Percentiles rank a stretch among this genome's conserved stretches.
Evolutionary conservation across 2,329 filamentous ascomycete genomes (phyloP).

Genomic region (Sporothrix pallida): DNA sequence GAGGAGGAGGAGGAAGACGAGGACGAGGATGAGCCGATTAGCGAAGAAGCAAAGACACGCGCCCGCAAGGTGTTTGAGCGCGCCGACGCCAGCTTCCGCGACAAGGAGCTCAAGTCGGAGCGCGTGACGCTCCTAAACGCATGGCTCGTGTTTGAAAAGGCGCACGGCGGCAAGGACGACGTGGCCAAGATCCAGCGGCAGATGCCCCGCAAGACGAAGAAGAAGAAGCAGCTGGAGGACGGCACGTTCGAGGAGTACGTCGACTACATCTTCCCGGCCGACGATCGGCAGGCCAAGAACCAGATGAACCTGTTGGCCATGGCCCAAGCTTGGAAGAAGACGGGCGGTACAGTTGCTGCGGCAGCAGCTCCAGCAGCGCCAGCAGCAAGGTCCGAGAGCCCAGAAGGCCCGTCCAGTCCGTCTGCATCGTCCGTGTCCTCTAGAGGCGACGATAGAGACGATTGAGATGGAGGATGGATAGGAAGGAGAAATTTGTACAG

Average conservation of each 20-base stretch:
- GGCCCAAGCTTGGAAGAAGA: slow-evolving; percentile 87
- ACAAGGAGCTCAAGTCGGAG: slow-evolving; percentile 90
- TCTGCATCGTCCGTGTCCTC: slow-evolving; percentile 9
- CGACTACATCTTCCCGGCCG: slow-evolving; percentile 95
- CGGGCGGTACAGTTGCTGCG: slow-evolving; percentile 39
- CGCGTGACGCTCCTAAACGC: slow-evolving; percentile 89
- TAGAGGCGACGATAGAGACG: background rate
- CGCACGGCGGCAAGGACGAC: slow-evolving; percentile 76
- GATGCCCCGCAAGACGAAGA: slow-evolving; percentile 93
- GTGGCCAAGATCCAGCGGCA: slow-evolving; percentile 84
- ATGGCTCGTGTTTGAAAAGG: slow-evolving; percentile 90
- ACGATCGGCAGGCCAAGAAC: slow-evolving; percentile 84
- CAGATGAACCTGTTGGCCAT: slow-evolving; percentile 82
- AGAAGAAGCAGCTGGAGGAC: slow-evolving; percentile 87
- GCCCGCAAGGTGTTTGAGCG: slow-evolving; percentile 85
- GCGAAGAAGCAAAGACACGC: slow-evolving; percentile 80
- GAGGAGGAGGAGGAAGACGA: slow-evolving; percentile 62
- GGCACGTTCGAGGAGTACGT: slow-evolving; percentile 95
- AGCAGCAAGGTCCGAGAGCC: background rate
- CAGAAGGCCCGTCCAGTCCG: background rate
- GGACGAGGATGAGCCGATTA: slow-evolving; percentile 71
- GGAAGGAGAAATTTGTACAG: background rate
- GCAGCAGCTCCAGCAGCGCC: background rate
- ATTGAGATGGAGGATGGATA: background rate
- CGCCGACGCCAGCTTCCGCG: slow-evolving; percentile 85